Base-by-base conservation (phyloP, 1,139 yeast species). In the Candida dubliniensis region DNA sequence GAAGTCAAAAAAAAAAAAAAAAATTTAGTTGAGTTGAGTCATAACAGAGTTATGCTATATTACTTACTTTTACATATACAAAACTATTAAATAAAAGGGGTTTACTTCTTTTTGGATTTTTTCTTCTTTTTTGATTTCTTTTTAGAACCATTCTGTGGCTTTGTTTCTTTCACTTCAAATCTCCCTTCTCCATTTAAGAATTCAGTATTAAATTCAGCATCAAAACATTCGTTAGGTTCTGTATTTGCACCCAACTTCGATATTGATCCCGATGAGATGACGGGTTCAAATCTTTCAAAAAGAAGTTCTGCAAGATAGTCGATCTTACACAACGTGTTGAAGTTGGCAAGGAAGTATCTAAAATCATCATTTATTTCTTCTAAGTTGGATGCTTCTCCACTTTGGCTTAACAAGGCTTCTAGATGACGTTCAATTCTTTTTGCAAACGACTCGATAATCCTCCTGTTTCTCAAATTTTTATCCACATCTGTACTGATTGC, bases 261-360 rank as follows among this genome's bases (percentile, higher is more conserved):
- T n/a, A 47, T 38, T 14, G 47, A 41, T 6, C 64, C 66, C 0
- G 53, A 52, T 4, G 64, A 50, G 2, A 62, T 54, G 3, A 57
- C 47, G 2, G 54, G 49, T 42, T 67, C 70, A 43, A 66, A 60
- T 36, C 51, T 57, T 12, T 55, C 60, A 47, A 65, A 67, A 33
- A 66, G 46, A 4, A 47, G 34, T 42, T 64, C 68, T 1, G 69
- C 69, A 34, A 67, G 50, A 38, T 50, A 52, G 39, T 65, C 71
- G n/a, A 67, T 53, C 43, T 65, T 65, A 48, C 71, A 60, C 32
- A 66, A 49, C 1, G 62, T 54, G 43, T 67, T 66, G 53, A 67
- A 67, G 33, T 64, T 48, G 12, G 46, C 50, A 33, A 66, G 49
- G 48, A 67, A 67, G 34, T 58, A 52, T n/a, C 47, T 40, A 42